Conservation (phyloP, 441 rosid genomes). For the Croton laevigatus region DNA sequence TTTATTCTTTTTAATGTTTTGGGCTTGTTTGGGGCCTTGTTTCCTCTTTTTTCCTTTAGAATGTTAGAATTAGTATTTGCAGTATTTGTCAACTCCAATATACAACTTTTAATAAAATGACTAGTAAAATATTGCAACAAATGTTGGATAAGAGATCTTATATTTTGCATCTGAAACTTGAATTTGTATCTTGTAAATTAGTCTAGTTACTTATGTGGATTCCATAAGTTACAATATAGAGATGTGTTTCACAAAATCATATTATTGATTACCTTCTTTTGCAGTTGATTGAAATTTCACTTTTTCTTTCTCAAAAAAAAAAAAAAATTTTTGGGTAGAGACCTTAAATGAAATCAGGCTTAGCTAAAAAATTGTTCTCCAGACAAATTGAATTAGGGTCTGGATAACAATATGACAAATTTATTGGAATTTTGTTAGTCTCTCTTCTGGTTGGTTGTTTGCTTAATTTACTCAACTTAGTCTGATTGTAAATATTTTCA, state of each 20-base stretch:
- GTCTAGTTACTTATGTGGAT: neutral
- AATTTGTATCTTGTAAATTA: neutral
- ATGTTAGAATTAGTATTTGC: neutral
- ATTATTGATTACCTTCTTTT: neutral
- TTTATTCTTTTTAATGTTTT: neutral
- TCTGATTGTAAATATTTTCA: conserved; percentile 12
- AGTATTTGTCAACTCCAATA: neutral
- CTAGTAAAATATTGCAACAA: neutral
- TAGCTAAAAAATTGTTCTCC: neutral
- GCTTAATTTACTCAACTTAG: neutral
- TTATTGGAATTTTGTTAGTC: neutral
- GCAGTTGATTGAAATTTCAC: neutral
- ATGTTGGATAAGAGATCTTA: neutral
- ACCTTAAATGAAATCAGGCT: conserved; percentile 5
- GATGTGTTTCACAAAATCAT: neutral
- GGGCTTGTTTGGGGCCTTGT: neutral
- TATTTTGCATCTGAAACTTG: neutral
- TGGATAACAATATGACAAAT: neutral
- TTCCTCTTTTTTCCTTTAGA: neutral
- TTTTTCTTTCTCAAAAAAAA: too few species aligned
- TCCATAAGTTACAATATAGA: neutral
- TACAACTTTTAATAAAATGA: neutral
- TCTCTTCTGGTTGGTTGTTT: neutral
- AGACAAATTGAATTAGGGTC: neutral
- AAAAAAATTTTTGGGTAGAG: neutral